Evolutionary conservation across 192 early-diverging fungal genomes (phyloP).

Genomic region (Backusella psychrophila): DNA sequence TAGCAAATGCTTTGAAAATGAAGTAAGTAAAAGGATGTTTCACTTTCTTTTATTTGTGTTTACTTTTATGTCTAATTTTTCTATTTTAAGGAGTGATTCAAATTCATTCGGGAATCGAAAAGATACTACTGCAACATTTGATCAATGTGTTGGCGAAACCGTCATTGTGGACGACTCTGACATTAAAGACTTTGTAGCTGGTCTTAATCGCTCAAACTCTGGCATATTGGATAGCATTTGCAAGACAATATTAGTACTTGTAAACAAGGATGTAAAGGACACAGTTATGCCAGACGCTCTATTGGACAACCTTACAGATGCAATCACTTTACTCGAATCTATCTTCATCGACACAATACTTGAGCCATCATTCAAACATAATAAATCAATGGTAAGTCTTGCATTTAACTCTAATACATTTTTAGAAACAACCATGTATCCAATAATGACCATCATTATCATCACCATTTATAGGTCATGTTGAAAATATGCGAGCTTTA

Average conservation of each 20-base stretch:
- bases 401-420: not conserved
- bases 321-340: not conserved
- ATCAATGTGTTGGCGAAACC: not conserved
- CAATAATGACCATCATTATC: not conserved
- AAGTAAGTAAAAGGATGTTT: constrained; percentile 2
- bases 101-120: not conserved
- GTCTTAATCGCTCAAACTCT: constrained; percentile 21
- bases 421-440: not conserved
- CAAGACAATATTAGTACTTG: not conserved
- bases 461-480: not conserved
- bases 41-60: not conserved
- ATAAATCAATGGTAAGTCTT: not conserved
- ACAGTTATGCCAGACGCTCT: not conserved
- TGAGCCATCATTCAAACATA: not conserved
- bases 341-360: not conserved
- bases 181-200: constrained; percentile 13
- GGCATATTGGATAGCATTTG: constrained; percentile 29
- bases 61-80: not conserved
- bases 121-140: not conserved
- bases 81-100: constrained; percentile 8
- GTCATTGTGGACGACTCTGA: not conserved
- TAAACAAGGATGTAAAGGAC: not conserved
- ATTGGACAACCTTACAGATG: not conserved
- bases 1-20: constrained; percentile 1
- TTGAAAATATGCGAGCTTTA: constrained; percentile 11